Evolutionary conservation across 257 asterid genomes (phyloP).

Genomic region (Forsythia suspensa): DNA sequence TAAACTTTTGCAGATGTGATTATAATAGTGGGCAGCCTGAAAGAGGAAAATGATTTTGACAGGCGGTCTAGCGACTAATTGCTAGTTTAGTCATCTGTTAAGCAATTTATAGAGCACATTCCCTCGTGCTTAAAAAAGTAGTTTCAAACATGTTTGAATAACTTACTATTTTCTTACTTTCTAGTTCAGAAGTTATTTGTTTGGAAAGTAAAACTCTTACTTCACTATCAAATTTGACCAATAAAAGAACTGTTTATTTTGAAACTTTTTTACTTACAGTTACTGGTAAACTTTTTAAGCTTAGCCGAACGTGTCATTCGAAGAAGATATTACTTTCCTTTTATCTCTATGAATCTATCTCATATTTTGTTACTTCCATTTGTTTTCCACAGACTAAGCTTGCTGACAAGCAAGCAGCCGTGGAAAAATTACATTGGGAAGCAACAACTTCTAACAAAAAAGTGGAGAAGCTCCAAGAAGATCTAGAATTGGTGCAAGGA

Average conservation of each 20-base stretch:
- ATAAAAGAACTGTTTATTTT: not conserved
- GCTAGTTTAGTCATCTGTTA: not conserved
- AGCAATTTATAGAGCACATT: not conserved
- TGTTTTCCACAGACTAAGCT: constrained; percentile 61
- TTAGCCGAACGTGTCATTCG: not conserved
- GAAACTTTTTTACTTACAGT: not conserved
- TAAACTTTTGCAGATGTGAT: not conserved
- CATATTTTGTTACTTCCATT: not conserved
- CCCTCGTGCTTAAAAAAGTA: not conserved
- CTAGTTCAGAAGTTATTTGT: not conserved
- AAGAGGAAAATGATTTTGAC: not conserved
- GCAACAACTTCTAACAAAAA: constrained; percentile 65
- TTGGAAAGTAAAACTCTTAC: not conserved
- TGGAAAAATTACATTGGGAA: constrained; percentile 91
- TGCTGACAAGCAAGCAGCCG: constrained; percentile 96
- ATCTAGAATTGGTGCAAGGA: constrained; percentile 58
- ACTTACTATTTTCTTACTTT: not conserved
- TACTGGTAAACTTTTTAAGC: not conserved
- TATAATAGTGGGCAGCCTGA: not conserved
- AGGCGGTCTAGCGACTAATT: not conserved
- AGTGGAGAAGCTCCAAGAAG: constrained; percentile 74
- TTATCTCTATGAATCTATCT: not conserved
- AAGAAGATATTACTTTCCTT: not conserved
- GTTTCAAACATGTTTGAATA: not conserved
- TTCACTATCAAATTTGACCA: too few relatives aligned